phyloP scores from a whole-genome alignment of 495 filamentous ascomycete genomes.

The Venustampulla echinocandica region DNA sequence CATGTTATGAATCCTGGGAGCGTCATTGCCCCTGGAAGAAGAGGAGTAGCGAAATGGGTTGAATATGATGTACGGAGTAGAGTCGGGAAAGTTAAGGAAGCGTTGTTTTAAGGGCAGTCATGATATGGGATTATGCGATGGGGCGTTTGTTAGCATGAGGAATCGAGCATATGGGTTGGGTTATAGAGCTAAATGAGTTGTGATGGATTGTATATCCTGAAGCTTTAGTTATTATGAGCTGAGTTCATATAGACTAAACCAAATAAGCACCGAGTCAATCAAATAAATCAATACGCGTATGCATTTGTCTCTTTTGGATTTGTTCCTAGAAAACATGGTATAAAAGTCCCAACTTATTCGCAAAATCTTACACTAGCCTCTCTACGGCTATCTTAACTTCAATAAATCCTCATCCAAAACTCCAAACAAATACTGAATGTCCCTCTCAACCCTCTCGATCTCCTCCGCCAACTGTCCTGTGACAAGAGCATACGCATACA shows the following conservation, averaged over 20 bases:
- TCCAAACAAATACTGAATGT: slow-evolving; percentile 68
- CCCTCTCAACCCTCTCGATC: slow-evolving; percentile 56
- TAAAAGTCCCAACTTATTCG: too few relatives aligned
- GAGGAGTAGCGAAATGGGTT: slow-evolving; percentile 66
- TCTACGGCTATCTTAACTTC: slow-evolving; percentile 13
- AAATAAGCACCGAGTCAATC: too few relatives aligned
- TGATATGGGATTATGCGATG: neutral
- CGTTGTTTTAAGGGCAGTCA: slow-evolving; percentile 17
- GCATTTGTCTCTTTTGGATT: too few relatives aligned
- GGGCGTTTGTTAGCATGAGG: neutral
- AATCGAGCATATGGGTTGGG: neutral
- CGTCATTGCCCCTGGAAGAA: slow-evolving; percentile 53
- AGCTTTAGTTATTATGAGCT: too few relatives aligned
- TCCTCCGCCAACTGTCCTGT: slow-evolving; percentile 61
- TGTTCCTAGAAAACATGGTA: too few relatives aligned
- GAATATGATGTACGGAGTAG: slow-evolving; percentile 61
- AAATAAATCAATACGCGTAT: too few relatives aligned
- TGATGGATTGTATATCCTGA: too few relatives aligned
- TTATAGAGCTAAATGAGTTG: too few relatives aligned
- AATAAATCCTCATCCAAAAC: slow-evolving; percentile 38
- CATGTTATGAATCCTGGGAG: slow-evolving; percentile 90
- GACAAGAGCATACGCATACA: slow-evolving; percentile 52
- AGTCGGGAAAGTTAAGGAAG: slow-evolving; percentile 21
- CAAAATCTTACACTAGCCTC: too few relatives aligned
- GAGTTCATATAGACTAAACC: too few relatives aligned